Evolutionary conservation across 768 basidiomycete genomes (phyloP), one percentile per base, ranked within the genome.

Genomic region (Lentinula guzmanii): DNA sequence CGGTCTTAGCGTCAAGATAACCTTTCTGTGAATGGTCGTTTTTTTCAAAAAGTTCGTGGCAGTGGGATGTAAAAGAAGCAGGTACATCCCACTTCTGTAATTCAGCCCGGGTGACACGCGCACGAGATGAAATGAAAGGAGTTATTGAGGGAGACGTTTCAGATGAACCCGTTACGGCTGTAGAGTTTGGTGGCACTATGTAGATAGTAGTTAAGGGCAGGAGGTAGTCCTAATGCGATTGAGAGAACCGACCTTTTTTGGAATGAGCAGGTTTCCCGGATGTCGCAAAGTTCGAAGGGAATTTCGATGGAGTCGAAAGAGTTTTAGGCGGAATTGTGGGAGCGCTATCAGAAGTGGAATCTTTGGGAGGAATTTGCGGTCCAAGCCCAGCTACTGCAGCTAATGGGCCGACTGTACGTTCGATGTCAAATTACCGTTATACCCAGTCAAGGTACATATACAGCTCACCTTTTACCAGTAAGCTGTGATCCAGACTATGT

Each of bases 161-260:
- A n/a, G 46, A n/a, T 33, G 58, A 33, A 35, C 24, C 18, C 21
- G 58, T 6, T 21, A 39, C 33, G 41, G 5, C 37, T 8, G 45
- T 45, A 11, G 52, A 34, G 33, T n/a, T 50, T 33, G 28, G 58
- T 13, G 46, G 37, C 18, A 37, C 43, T 59, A 21, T 21, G 21
- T 21, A 16, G 7, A 9, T n/a, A 33, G 24, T 37, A 9, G 15
- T 21, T 33, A 16, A 4, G 31, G 21, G 13, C 35, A 24, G 5
- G 54, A 48, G 2, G 21, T 53, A 41, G 24, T 33, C 41, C 58
- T 18, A 42, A 37, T 16, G 5, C 2, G 11, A 39, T 71, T 41
- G 75, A 70, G 43, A 90, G 83, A 61, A 89, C 80, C 69, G 85
- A 85, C 82, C 88, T 85, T 41, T 83, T 89, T 62, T 16, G 82